phyloP scores from a whole-genome alignment of 345 rosid genomes.

The Populus ilicifolia region DNA sequence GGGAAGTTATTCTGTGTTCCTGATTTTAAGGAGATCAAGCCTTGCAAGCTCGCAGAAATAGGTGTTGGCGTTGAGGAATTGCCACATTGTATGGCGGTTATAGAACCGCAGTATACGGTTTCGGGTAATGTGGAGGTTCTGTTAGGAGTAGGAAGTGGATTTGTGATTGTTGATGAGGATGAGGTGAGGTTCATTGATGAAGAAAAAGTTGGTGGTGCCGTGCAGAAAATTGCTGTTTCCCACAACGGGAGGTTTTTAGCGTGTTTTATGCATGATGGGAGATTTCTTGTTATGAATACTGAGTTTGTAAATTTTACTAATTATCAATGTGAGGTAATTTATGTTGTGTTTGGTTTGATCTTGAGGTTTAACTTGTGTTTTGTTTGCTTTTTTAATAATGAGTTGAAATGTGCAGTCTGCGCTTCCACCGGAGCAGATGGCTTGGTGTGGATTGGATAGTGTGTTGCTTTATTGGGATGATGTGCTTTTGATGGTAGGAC shows the following conservation, averaged over 20 bases:
- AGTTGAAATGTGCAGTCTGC: constrained; percentile 52
- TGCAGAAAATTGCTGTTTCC: constrained; percentile 79
- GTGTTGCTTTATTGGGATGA: constrained; percentile 93
- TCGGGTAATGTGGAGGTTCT: constrained; percentile 82
- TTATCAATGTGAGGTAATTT: constrained; percentile 67
- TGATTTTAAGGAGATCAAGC: constrained; percentile 64
- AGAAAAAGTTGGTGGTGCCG: constrained; percentile 49
- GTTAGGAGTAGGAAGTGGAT: constrained; percentile 54
- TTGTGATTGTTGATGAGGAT: constrained; percentile 75
- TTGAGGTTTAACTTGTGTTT: not conserved
- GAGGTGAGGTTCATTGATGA: constrained; percentile 55
- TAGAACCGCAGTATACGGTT: constrained; percentile 87
- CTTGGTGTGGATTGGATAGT: constrained; percentile 98
- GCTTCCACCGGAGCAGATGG: constrained; percentile 93
- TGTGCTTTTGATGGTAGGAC: constrained; percentile 91
- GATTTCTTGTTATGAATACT: constrained; percentile 61
- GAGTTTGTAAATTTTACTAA: constrained; percentile 48
- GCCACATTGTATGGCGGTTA: constrained; percentile 68
- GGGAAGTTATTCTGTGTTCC: constrained; percentile 59
- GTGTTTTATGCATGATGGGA: constrained; percentile 79
- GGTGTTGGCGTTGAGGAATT: constrained; percentile 43
- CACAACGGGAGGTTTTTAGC: constrained; percentile 77
- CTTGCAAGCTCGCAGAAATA: constrained; percentile 55
- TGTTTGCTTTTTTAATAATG: not conserved
- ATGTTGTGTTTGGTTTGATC: not conserved